Conservation (phyloP, 2,329 filamentous ascomycete genomes). For the Cladosporium colombiae region DNA sequence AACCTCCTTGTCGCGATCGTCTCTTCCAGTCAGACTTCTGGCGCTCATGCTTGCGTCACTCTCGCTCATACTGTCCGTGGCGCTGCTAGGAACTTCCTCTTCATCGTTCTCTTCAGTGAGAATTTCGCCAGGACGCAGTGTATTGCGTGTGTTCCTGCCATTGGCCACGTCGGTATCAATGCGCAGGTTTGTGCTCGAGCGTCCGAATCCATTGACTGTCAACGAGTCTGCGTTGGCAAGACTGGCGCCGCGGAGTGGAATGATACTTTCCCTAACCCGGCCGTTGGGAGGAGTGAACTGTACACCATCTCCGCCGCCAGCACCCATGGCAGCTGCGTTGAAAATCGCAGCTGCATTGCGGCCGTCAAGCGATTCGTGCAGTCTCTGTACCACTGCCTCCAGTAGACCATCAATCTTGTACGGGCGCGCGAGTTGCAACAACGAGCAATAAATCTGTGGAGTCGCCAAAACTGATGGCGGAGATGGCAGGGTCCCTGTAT, state of each 20-base stretch:
- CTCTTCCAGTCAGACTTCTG: constrained; percentile 42
- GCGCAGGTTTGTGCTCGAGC: constrained; percentile 40
- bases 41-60: constrained; percentile 35
- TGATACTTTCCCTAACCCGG: constrained; percentile 38
- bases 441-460: constrained; percentile 91
- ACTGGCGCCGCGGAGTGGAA: constrained; percentile 51
- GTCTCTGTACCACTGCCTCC: constrained; percentile 86
- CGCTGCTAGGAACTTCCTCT: constrained; percentile 36
- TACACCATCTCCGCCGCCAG: constrained; percentile 84
- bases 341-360: constrained; percentile 95
- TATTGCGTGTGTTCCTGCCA: constrained; percentile 39
- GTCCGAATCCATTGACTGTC: constrained; percentile 40
- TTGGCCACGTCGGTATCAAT: constrained; percentile 54
- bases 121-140: constrained; percentile 36
- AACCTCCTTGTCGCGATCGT: constrained; percentile 57
- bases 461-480: constrained; percentile 78
- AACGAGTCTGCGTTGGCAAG: constrained; percentile 28
- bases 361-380: constrained; percentile 87
- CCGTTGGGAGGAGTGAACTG: constrained; percentile 54
- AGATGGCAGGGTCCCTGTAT: constrained; percentile 84
- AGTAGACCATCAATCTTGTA: constrained; percentile 91
- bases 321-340: constrained; percentile 97
- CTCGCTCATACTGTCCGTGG: constrained; percentile 39
- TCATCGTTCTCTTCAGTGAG: constrained; percentile 38
- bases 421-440: constrained; percentile 88